Percentiles rank a stretch among this genome's conserved stretches.
These are phyloP conservation scores for Xenosphaeropsis pyriputrescens DNA, from an alignment of 2,329 filamentous ascomycete genomes.

Conservation along the genomic window DNA sequence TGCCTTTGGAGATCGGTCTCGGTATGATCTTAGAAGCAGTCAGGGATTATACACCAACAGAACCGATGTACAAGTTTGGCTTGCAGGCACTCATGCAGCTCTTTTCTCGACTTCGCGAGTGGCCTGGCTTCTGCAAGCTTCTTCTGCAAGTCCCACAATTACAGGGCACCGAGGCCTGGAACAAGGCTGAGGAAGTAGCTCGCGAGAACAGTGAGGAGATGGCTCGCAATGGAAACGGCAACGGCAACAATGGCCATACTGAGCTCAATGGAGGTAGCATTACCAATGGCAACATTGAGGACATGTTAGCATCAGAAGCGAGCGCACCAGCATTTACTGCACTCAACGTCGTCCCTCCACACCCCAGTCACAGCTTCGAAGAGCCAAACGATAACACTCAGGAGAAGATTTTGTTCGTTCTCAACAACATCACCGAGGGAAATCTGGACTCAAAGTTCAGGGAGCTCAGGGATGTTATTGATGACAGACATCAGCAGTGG, in stretches of 20 bases:
- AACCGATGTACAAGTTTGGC: constrained; percentile 96
- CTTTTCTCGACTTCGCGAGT: constrained; percentile 69
- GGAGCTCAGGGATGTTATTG: constrained; percentile 66
- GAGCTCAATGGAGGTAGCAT: constrained; percentile 31
- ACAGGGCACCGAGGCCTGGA: constrained; percentile 71
- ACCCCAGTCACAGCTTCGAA: constrained; percentile 51
- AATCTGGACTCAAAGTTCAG: constrained; percentile 75
- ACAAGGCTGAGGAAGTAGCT: constrained; percentile 69
- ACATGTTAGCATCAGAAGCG: constrained; percentile 40
- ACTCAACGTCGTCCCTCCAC: constrained; percentile 59
- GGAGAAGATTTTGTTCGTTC: constrained; percentile 85
- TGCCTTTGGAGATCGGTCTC: constrained; percentile 85
- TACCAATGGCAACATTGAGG: constrained; percentile 58
- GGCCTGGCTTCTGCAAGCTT: constrained; percentile 87
- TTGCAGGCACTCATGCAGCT: constrained; percentile 89
- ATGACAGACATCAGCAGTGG: constrained; percentile 81
- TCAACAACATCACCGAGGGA: constrained; percentile 90
- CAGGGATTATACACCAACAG: constrained; percentile 65
- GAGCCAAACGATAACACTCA: constrained; percentile 76
- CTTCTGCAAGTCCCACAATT: constrained; percentile 71
- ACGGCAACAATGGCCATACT: constrained; percentile 21
- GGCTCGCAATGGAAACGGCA: constrained; percentile 38
- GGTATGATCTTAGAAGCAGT: constrained; percentile 98
- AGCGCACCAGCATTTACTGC: constrained; percentile 61
- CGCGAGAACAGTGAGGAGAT: constrained; percentile 49